phyloP scores from a whole-genome alignment of 495 filamentous ascomycete species.

The Antarctomyces pellizariae region DNA sequence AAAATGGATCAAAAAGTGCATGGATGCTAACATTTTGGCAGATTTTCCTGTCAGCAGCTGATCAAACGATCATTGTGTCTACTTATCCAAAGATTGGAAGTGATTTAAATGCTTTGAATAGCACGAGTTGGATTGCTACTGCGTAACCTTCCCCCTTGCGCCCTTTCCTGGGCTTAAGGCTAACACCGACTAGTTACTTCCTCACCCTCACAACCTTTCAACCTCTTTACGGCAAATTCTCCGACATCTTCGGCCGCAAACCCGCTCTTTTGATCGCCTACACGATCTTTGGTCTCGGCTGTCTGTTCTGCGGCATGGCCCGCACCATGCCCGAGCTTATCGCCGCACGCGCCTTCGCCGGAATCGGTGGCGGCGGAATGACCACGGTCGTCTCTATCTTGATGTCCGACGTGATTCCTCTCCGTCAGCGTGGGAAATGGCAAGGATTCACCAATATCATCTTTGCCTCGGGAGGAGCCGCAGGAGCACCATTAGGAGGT shows the following conservation, averaged over 20 bases:
- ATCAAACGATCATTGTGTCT: constrained; percentile 64
- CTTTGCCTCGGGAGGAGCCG: constrained; percentile 42
- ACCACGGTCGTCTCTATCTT: constrained; percentile 58
- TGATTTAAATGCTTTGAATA: constrained; percentile 53
- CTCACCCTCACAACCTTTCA: constrained; percentile 61
- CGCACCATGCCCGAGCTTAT: constrained; percentile 47
- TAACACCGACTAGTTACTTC: constrained; percentile 25
- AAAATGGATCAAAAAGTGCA: background rate
- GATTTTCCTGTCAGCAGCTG: constrained; percentile 51
- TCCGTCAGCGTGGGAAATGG: constrained; percentile 58
- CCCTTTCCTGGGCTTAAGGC: background rate
- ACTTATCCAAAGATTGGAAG: constrained; percentile 64
- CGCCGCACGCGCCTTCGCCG: constrained; percentile 33
- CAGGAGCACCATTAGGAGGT: constrained; percentile 57
- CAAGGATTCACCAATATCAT: constrained; percentile 71
- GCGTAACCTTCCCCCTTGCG: constrained; percentile 18
- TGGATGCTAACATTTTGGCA: constrained; percentile 8
- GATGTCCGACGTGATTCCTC: constrained; percentile 50
- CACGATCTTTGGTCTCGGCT: constrained; percentile 48
- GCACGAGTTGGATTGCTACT: constrained; percentile 71
- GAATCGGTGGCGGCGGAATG: constrained; percentile 73
- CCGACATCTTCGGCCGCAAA: constrained; percentile 73
- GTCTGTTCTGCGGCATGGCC: constrained; percentile 47
- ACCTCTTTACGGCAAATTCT: constrained; percentile 53
- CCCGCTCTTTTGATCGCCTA: constrained; percentile 49